phyloP scores from a whole-genome alignment of 306 rosid genomes.

The Cicer pinnatifidum region DNA sequence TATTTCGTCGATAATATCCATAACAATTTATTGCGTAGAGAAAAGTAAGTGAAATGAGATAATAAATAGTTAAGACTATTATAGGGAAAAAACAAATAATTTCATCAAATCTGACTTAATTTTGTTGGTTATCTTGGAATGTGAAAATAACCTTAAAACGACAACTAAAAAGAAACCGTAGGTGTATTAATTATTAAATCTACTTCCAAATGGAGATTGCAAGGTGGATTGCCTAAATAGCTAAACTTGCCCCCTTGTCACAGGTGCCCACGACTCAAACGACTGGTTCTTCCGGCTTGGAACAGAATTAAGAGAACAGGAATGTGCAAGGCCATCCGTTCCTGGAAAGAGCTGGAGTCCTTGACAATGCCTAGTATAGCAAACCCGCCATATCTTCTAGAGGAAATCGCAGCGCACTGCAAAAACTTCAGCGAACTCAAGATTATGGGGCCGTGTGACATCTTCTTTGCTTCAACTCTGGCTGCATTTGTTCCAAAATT shows the following conservation, averaged over 20 bases:
- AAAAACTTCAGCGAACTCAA: slow-evolving; percentile 69
- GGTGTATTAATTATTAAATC: no score
- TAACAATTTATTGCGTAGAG: no score
- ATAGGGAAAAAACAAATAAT: no score
- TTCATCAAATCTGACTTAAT: no score
- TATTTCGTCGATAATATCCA: no score
- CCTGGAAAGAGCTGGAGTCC: slow-evolving; percentile 77
- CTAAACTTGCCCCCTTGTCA: slow-evolving; percentile 31
- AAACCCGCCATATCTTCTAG: slow-evolving; percentile 66
- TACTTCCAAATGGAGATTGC: slow-evolving; percentile 33
- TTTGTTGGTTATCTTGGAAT: no score
- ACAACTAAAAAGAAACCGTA: no score
- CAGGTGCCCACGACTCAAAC: slow-evolving; percentile 65
- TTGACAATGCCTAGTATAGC: slow-evolving; percentile 80
- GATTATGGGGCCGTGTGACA: slow-evolving; percentile 83
- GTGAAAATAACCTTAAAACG: no score
- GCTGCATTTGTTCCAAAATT: slow-evolving; percentile 60
- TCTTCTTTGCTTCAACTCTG: slow-evolving; percentile 55
- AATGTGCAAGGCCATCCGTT: slow-evolving; percentile 70
- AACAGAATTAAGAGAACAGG: slow-evolving; percentile 78
- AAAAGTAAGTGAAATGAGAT: no score
- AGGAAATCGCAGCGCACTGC: slow-evolving; percentile 69
- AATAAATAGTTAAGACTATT: no score
- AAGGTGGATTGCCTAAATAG: slow-evolving; percentile 5
- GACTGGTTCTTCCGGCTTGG: slow-evolving; percentile 85